These are phyloP conservation scores for Coprinopsis cinerea DNA, from an alignment of 768 basidiomycete species.

Conservation along the genomic window DNA sequence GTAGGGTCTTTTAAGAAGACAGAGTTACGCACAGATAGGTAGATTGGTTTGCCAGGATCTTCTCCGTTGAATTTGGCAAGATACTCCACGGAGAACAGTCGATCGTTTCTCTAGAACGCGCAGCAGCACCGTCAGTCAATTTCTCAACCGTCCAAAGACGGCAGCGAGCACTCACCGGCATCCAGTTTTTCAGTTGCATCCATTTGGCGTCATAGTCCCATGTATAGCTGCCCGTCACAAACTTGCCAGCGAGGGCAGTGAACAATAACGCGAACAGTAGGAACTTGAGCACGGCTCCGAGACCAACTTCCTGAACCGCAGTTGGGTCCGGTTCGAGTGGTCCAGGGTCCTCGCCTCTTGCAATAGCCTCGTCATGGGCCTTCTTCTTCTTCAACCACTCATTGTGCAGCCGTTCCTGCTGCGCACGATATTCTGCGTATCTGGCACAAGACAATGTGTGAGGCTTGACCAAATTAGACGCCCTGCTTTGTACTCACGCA, in stretches of 20 bases:
- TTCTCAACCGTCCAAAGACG: slow-evolving; percentile 3
- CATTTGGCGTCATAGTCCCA: slow-evolving; percentile 79
- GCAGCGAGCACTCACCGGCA: slow-evolving; percentile 44
- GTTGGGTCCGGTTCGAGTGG: slow-evolving; percentile 73
- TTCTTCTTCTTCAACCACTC: slow-evolving; percentile 68
- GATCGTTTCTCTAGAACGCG: slow-evolving; percentile 42
- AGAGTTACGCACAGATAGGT: slow-evolving; percentile 63
- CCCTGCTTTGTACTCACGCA: too few relatives aligned
- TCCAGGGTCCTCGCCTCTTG: slow-evolving; percentile 66
- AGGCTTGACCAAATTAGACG: slow-evolving; percentile 1
- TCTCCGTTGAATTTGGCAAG: slow-evolving; percentile 71
- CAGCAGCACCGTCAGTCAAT: slow-evolving; percentile 5
- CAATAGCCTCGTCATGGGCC: slow-evolving; percentile 67
- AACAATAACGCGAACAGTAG: slow-evolving; percentile 50
- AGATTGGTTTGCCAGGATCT: slow-evolving; percentile 55
- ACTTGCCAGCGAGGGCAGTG: slow-evolving; percentile 63
- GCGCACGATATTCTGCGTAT: slow-evolving; percentile 60
- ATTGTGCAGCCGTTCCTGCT: slow-evolving; percentile 53
- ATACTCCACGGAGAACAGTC: slow-evolving; percentile 67
- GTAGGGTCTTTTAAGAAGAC: too few relatives aligned
- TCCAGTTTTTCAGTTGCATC: slow-evolving; percentile 52
- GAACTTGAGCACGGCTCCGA: slow-evolving; percentile 65
- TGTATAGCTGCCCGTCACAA: slow-evolving; percentile 78
- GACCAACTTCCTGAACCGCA: slow-evolving; percentile 57
- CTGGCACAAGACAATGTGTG: slow-evolving; percentile 28